These are phyloP conservation scores for Citrus mangshanensis DNA, from an alignment of 345 rosid genomes.

Conservation along the genomic window DNA sequence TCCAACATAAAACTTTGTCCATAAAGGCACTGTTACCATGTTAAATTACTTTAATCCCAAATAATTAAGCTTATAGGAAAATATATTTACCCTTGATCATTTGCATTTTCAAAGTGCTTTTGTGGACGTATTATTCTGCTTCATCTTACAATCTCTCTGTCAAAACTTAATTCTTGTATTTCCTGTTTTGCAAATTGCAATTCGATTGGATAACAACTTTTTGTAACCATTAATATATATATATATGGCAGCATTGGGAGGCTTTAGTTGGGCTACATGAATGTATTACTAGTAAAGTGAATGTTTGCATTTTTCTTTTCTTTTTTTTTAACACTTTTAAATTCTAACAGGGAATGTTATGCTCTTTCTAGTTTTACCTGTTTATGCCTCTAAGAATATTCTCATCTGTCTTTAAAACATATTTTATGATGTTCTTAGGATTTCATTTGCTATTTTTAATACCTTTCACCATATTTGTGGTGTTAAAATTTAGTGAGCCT, in stretches of 20 bases:
- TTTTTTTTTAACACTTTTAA: too few relatives aligned
- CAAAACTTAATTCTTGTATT: not conserved
- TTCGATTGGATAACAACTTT: not conserved
- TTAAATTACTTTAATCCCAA: not conserved
- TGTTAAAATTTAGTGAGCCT: not conserved
- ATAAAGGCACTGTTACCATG: not conserved
- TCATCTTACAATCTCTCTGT: not conserved
- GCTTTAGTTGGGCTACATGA: not conserved
- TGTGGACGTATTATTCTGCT: not conserved
- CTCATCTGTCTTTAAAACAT: not conserved
- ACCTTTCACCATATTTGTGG: not conserved
- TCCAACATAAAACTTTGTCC: not conserved
- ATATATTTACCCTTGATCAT: not conserved
- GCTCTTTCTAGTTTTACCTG: not conserved
- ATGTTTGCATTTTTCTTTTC: not conserved
- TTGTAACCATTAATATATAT: not conserved
- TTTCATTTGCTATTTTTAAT: not conserved
- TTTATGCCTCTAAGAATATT: not conserved
- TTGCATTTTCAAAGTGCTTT: not conserved
- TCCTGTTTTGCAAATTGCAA: not conserved
- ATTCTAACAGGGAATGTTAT: not conserved
- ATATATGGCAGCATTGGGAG: not conserved
- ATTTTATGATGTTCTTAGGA: not conserved
- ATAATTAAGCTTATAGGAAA: not conserved
- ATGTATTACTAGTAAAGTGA: not conserved